Conservation (phyloP, 768 basidiomycete species). For the Polyporus arcularius region DNA sequence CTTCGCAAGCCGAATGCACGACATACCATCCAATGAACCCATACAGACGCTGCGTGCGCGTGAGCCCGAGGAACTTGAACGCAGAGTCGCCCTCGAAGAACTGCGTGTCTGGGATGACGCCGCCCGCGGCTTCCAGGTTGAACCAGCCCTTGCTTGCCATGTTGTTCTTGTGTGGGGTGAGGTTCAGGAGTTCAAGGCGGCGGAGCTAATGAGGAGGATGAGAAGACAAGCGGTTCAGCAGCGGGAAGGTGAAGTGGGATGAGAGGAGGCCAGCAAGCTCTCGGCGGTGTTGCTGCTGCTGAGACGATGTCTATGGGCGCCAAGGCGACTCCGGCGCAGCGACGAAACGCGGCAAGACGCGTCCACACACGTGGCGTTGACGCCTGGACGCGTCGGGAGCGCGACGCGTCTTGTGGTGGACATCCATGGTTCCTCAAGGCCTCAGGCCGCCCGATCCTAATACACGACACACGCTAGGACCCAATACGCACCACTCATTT, state of each 20-base stretch:
- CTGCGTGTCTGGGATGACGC: conserved; percentile 70
- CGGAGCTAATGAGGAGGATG: too few relatives aligned
- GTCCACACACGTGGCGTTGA: not conserved
- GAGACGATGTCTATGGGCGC: conserved; percentile 1
- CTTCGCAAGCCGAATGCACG: not conserved
- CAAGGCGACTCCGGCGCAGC: not conserved
- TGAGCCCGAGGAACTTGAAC: conserved; percentile 76
- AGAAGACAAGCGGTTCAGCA: not conserved
- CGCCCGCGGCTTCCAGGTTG: conserved; percentile 72
- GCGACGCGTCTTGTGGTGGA: not conserved
- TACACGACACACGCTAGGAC: too few relatives aligned
- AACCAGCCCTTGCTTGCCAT: conserved; percentile 72
- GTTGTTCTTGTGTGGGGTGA: not conserved
- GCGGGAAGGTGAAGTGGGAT: not conserved
- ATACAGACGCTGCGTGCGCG: conserved; percentile 79
- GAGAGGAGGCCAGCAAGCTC: conserved; percentile 16
- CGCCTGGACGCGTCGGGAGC: not conserved
- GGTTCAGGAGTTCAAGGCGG: not conserved
- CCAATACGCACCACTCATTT: too few relatives aligned
- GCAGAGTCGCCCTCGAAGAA: conserved; percentile 91
- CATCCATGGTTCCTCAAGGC: too few relatives aligned
- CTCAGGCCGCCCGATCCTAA: too few relatives aligned
- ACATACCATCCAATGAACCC: conserved; percentile 84
- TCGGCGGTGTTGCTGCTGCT: conserved; percentile 17
- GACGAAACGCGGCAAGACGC: not conserved